Evolutionary conservation across 768 basidiomycete species (phyloP), one percentile per base, ranked within the genome.

Genomic region (Rhizopogon vulgaris): DNA sequence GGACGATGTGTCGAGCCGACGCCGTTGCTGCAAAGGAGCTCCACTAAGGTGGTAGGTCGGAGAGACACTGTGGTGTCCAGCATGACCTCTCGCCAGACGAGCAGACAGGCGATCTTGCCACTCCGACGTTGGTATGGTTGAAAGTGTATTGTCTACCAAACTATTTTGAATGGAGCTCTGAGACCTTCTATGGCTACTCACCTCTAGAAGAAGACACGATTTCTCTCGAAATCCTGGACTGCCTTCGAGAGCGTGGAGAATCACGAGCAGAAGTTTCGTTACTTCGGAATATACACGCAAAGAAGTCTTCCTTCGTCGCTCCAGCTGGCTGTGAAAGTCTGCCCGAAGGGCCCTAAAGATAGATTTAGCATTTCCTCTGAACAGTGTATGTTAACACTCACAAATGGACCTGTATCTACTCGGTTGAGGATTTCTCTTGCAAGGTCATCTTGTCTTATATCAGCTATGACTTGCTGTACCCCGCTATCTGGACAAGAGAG

Each of bases 381-480:
- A 17, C n/a, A 40, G 22, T 42, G 25, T 34, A 17, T 41, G 15
- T 39, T 7, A 30, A 8, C 8, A 52, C 15, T 49, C 50, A 87
- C 90, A 66, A 90, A 92, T 56, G 89, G 88, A 10, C 88, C 87
- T 37, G 78, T 74, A 58, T 91, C 86, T 38, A 93, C 90, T 61
- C 88, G 75, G 51, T 73, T 77, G 28, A 90, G 69, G 49, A 94
- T 87, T 54, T 90, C 87, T 30, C 82, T 73, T 2, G 92, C 90
- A 38, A 92, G 76, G 39, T 83, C 78, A 60, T 94, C 90, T 54
- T 80, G 78, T 49, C 78, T 76, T 41, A 90, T 66, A 58, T 87
- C 84, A 32, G 75, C 69, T 37, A 89, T 72, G 45, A 90, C 63
- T 34, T 70, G 71, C 62, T 83, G 80, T 0, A 87, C 82, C 52